A percentile compares a stretch with the other conserved stretches of the same genome.
These are phyloP conservation scores for Biscogniauxia mediterranea DNA, from an alignment of 2,329 filamentous ascomycete genomes.

Conservation along the genomic window DNA sequence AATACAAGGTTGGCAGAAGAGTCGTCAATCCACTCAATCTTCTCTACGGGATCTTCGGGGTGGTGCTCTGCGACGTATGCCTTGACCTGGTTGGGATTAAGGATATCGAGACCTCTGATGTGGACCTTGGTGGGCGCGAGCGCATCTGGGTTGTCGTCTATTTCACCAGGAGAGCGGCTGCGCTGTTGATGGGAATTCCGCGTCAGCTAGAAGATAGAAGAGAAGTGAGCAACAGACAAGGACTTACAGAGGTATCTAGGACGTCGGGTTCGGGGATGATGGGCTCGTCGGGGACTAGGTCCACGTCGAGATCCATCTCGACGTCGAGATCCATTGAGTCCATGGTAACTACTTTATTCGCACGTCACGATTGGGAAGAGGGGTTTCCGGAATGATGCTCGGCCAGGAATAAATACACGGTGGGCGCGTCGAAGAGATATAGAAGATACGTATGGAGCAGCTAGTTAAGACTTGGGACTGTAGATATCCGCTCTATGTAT, in stretches of 20 bases:
- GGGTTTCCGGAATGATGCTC: too few relatives aligned
- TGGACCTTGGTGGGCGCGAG: slow-evolving; percentile 67
- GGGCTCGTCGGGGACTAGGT: slow-evolving; percentile 45
- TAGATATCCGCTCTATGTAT: background rate
- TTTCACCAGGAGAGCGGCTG: slow-evolving; percentile 39
- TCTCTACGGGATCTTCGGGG: slow-evolving; percentile 50
- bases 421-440: background rate
- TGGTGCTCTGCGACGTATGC: slow-evolving; percentile 71
- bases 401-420: too few relatives aligned
- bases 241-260: slow-evolving; percentile 31
- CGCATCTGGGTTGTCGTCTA: slow-evolving; percentile 36
- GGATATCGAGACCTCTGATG: slow-evolving; percentile 75
- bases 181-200: slow-evolving; percentile 22
- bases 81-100: slow-evolving; percentile 79
- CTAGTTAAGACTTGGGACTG: background rate
- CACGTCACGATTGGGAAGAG: background rate
- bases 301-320: slow-evolving; percentile 66
- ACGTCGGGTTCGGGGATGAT: slow-evolving; percentile 31
- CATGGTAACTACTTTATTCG: slow-evolving; percentile 22
- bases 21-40: slow-evolving; percentile 94
- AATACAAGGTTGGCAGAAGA: slow-evolving; percentile 86
- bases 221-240: slow-evolving; percentile 14
- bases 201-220: background rate
- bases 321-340: slow-evolving; percentile 66
- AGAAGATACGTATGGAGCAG: background rate